Conservation (phyloP, 352 stramenopile species). For the Pilasporangium apinafurcum region DNA sequence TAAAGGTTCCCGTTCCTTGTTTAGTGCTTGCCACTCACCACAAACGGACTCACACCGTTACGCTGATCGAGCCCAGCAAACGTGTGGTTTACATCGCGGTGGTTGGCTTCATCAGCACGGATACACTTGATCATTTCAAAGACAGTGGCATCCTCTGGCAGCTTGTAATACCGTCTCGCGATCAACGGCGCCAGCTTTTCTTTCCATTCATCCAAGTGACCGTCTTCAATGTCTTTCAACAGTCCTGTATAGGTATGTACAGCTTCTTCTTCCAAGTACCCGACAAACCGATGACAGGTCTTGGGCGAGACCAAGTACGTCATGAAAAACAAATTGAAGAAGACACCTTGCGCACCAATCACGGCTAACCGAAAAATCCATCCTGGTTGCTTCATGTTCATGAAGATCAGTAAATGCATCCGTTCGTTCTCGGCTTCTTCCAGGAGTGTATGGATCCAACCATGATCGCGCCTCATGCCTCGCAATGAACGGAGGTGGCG, state of each 20-base stretch:
- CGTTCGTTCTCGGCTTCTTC: slow-evolving; percentile 92
- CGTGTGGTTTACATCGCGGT: slow-evolving; percentile 86
- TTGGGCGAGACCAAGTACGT: slow-evolving; percentile 85
- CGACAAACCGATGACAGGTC: slow-evolving; percentile 89
- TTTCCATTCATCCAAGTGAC: slow-evolving; percentile 73
- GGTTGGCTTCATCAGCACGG: slow-evolving; percentile 85
- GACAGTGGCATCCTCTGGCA: slow-evolving; percentile 63
- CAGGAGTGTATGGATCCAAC: slow-evolving; percentile 88
- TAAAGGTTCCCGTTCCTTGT: too few relatives aligned
- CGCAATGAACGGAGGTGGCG: slow-evolving; percentile 78
- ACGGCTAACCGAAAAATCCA: slow-evolving; percentile 67
- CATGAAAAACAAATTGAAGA: slow-evolving; percentile 80
- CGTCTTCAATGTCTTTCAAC: slow-evolving; percentile 84
- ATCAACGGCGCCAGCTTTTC: slow-evolving; percentile 61
- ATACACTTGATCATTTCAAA: slow-evolving; percentile 84
- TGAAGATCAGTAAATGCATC: slow-evolving; percentile 90
- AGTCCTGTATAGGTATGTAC: slow-evolving; percentile 90
- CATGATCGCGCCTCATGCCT: slow-evolving; percentile 74
- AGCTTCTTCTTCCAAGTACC: slow-evolving; percentile 91
- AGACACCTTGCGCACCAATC: slow-evolving; percentile 76
- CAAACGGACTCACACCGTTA: slow-evolving; percentile 44
- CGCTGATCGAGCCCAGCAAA: slow-evolving; percentile 51
- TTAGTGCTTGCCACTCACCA: slow-evolving; percentile 9
- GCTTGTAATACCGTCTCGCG: slow-evolving; percentile 85
- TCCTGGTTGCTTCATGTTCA: slow-evolving; percentile 83